Base-by-base conservation (phyloP, 2,329 filamentous ascomycete genomes). In the Xylaria sp. region DNA sequence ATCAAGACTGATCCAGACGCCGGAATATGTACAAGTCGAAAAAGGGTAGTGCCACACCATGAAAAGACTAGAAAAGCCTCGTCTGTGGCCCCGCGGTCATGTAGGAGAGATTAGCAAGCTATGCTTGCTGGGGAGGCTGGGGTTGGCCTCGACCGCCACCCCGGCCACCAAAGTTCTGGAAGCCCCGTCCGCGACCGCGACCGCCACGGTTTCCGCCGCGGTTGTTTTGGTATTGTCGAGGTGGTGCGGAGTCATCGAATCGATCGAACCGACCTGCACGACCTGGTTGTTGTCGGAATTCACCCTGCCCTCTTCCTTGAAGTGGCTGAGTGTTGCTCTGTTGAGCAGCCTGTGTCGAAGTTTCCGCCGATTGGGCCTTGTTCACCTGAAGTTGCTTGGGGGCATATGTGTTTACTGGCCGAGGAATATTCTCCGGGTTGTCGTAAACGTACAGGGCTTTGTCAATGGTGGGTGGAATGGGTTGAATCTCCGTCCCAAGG, bases 381-480 rank as follows among this genome's bases (percentile, higher is more conserved):
- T 74, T 63, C 51, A 71, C 66, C 8, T 74, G 65, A 13, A 61
- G 60, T 32, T 51, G 29, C 25, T 65, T 75, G 1, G 75, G 60
- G 61, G 74, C 76, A 70, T 87, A 82, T 71, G 84, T 87, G 55
- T 87, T 87, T 72, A 88, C 84, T 12, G 96, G 96, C 40, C 94
- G 90, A 60, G 97, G 96, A 75, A 99, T 98, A 66, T 87, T 95
- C 77, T 99, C 95, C 0, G 96, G 96, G 71, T 94, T 93, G 71
- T 99, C 97, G 81, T 99, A 99, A 60, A 99, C 96, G 79, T 99
- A 99, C 44, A 99, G 90, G 72, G 92, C 97, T 88, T 98, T 98
- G 85, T 99, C 96, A 73, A 99, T 99, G 74, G 90, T 92, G 61
- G 90, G 87, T 21, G 96, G 96, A 76, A 99, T 99, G n/a, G 96